phyloP scores from a whole-genome alignment of 208 protist species.

The Ichthyophonus hoferi region DNA sequence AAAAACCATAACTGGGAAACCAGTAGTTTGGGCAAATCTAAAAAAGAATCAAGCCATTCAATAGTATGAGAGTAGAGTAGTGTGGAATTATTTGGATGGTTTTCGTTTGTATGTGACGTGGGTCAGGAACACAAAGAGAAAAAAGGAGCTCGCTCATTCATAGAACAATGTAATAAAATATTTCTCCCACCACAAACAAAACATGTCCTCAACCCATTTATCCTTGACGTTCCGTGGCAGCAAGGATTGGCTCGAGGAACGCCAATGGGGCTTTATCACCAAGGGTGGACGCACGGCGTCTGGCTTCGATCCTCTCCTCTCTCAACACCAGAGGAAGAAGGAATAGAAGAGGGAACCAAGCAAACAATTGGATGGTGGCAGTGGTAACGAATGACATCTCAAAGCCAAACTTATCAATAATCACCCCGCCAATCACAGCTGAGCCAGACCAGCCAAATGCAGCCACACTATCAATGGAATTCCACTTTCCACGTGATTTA shows the following conservation, averaged over 20 bases:
- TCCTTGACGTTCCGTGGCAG: neutral
- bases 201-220: neutral
- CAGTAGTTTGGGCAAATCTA: too few species aligned
- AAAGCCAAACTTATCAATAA: slow-evolving; percentile 17
- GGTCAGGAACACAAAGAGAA: too few species aligned
- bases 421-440: neutral
- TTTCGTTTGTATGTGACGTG: too few species aligned
- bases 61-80: too few species aligned
- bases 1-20: too few species aligned
- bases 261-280: neutral
- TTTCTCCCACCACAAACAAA: too few species aligned
- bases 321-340: slow-evolving; percentile 3
- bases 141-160: too few species aligned
- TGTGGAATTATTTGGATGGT: too few species aligned
- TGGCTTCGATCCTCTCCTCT: neutral
- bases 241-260: neutral
- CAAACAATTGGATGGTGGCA: neutral
- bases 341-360: neutral
- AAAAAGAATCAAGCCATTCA: too few species aligned
- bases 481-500: neutral
- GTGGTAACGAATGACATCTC: neutral
- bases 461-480: neutral
- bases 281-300: neutral
- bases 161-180: too few species aligned
- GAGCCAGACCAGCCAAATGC: slow-evolving; percentile 11